Evolutionary conservation across 208 protist genomes (phyloP).

Genomic region (Acanthamoeba castellanii): DNA sequence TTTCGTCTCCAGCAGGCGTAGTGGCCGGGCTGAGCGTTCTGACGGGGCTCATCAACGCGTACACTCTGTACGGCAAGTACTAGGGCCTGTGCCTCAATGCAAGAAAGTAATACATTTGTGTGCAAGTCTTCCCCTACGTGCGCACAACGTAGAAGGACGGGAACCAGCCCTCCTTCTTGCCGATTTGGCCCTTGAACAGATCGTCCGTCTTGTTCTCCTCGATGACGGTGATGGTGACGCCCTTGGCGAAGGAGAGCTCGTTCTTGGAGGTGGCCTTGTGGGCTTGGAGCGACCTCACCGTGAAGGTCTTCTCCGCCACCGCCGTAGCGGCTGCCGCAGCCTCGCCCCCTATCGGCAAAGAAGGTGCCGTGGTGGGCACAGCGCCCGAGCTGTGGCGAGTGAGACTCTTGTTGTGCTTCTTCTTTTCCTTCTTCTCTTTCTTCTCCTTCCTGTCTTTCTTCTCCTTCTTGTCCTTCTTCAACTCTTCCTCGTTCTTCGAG

Average conservation of each 20-base stretch:
- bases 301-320: background rate
- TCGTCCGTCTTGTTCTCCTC: slow-evolving; percentile 33
- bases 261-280: slow-evolving; percentile 33
- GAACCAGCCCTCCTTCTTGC: slow-evolving; percentile 69
- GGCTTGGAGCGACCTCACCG: background rate
- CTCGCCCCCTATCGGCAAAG: too few species aligned
- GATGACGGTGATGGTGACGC: slow-evolving; percentile 25
- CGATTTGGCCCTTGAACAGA: slow-evolving; percentile 13
- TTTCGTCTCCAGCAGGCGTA: background rate
- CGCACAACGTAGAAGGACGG: slow-evolving; percentile 19
- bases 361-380: too few species aligned
- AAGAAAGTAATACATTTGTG: background rate
- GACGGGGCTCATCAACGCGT: slow-evolving; percentile 40
- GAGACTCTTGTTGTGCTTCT: too few species aligned
- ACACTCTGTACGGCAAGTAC: background rate
- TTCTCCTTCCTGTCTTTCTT: slow-evolving; percentile 13
- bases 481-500: background rate
- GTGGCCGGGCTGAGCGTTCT: background rate
- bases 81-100: background rate
- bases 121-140: background rate
- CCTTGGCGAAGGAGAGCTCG: slow-evolving; percentile 54
- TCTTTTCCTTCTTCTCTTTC: background rate
- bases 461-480: background rate
- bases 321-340: background rate
- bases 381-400: too few species aligned